Evolutionary conservation across 768 basidiomycete species (phyloP).

Genomic region (Kwoniella dendrophila): DNA sequence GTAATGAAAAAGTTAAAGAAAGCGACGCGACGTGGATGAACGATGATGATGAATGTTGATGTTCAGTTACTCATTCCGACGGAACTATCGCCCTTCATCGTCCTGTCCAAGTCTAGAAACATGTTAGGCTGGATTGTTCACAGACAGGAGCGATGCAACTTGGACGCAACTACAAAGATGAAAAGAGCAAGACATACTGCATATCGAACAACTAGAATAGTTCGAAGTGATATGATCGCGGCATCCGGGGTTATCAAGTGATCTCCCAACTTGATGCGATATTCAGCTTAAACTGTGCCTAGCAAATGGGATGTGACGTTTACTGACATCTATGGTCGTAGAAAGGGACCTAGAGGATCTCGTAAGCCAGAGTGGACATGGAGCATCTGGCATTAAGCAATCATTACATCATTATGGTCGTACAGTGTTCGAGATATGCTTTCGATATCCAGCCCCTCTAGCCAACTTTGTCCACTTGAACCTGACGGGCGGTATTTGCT

Average conservation of each 20-base stretch:
- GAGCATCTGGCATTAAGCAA: not conserved
- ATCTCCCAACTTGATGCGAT: conserved; percentile 1
- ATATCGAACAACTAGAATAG: too few relatives aligned
- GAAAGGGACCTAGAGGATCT: not conserved
- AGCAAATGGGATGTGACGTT: not conserved
- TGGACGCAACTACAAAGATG: too few relatives aligned
- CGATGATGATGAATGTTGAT: not conserved
- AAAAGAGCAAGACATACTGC: too few relatives aligned
- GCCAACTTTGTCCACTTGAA: too few relatives aligned
- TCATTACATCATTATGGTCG: not conserved
- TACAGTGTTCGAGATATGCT: too few relatives aligned
- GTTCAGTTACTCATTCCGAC: not conserved
- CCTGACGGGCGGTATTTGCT: too few relatives aligned
- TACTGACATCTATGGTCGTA: not conserved
- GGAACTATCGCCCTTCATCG: not conserved
- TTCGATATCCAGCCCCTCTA: too few relatives aligned
- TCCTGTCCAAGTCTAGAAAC: not conserved
- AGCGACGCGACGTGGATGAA: conserved; percentile 2
- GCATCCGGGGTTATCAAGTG: not conserved
- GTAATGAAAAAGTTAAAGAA: not conserved
- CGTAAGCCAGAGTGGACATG: not conserved
- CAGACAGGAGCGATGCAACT: too few relatives aligned
- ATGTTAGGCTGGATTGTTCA: too few relatives aligned
- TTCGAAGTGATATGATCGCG: not conserved
- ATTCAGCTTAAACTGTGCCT: not conserved